phyloP scores from a whole-genome alignment of 345 rosid species.

The Gossypium mustelinum region DNA sequence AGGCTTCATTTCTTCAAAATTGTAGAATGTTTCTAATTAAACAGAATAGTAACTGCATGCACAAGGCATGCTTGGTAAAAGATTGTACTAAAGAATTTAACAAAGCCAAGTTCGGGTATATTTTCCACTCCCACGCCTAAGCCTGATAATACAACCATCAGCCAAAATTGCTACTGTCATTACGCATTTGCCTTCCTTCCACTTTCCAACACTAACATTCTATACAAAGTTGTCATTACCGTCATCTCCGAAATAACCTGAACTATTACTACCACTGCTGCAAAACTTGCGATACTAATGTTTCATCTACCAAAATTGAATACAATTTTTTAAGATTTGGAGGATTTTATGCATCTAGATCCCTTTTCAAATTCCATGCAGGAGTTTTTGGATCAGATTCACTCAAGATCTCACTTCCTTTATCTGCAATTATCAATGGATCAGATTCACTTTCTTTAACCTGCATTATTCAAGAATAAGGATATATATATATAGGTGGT shows the following conservation, averaged over 20 bases:
- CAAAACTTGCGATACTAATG: background rate
- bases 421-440: slow-evolving; percentile 67
- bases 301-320: slow-evolving; percentile 20
- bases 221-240: background rate
- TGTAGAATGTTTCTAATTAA: background rate
- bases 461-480: slow-evolving; percentile 29
- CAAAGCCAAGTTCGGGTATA: slow-evolving; percentile 14
- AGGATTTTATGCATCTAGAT: slow-evolving; percentile 63
- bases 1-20: background rate
- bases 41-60: background rate
- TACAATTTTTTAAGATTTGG: background rate
- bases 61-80: no score
- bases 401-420: slow-evolving; percentile 59
- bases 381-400: slow-evolving; percentile 50
- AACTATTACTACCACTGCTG: no score
- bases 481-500: background rate
- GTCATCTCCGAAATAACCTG: no score
- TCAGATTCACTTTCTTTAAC: slow-evolving; percentile 79
- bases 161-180: slow-evolving; percentile 25
- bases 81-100: background rate
- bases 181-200: no score
- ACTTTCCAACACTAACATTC: slow-evolving; percentile 6
- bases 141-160: slow-evolving; percentile 19
- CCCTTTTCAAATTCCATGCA: slow-evolving; percentile 83
- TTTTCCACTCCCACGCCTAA: slow-evolving; percentile 15